These are phyloP conservation scores for Tagetes erecta DNA, from an alignment of 129 eudicot species.

Conservation along the genomic window DNA sequence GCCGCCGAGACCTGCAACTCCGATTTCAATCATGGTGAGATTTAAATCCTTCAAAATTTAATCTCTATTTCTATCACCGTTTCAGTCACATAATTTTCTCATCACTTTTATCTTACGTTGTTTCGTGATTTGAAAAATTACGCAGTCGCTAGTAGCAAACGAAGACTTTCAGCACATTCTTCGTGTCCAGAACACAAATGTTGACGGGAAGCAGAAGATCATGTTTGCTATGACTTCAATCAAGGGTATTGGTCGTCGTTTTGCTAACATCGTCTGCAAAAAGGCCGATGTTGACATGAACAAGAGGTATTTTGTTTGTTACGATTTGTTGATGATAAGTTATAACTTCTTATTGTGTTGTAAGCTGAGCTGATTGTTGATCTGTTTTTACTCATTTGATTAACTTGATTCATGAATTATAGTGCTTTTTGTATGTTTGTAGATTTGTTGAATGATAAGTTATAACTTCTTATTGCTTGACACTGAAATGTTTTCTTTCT, in stretches of 20 bases:
- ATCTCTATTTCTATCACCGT: background rate
- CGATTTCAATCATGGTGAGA: constrained; percentile 28
- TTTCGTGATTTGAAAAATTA: background rate
- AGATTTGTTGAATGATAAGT: background rate
- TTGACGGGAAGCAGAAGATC: constrained; percentile 68
- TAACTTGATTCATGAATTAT: background rate
- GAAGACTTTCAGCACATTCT: constrained; percentile 76
- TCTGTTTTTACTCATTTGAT: background rate
- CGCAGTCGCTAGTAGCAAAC: constrained; percentile 59
- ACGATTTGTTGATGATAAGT: too few relatives aligned
- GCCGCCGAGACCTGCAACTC: constrained; percentile 29
- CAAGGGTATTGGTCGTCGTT: constrained; percentile 76
- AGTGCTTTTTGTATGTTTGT: background rate
- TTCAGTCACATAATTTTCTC: background rate
- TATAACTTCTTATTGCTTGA: background rate
- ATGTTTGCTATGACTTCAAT: constrained; percentile 71
- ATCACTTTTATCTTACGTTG: background rate
- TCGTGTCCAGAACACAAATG: constrained; percentile 71
- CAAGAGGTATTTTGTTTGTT: constrained; percentile 43
- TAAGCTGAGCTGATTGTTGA: background rate
- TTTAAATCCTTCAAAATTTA: background rate
- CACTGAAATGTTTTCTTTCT: background rate
- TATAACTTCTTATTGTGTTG: too few relatives aligned
- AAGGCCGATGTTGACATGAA: constrained; percentile 75
- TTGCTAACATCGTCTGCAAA: constrained; percentile 65